A percentile compares a stretch with the other conserved stretches of the same genome.
Evolutionary conservation across 78 protist species (phyloP).

Genomic region (Dictyostelium purpureum): DNA sequence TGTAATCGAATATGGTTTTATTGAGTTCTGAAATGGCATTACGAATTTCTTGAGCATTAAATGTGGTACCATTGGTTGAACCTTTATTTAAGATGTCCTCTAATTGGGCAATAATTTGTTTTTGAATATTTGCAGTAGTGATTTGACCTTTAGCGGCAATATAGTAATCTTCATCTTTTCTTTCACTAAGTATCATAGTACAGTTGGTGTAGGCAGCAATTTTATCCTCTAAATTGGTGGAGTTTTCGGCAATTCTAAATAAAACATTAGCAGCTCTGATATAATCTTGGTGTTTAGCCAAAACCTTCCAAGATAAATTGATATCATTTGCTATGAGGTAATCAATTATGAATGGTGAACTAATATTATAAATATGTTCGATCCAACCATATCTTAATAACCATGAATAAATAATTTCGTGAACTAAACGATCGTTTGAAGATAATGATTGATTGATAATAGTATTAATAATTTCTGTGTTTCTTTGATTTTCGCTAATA

Average conservation of each 20-base stretch:
- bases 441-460: neutral
- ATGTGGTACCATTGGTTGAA: no score
- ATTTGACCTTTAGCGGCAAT: neutral
- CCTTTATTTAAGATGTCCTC: neutral
- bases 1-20: slow-evolving; percentile 9
- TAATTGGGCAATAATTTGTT: neutral
- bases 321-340: slow-evolving; percentile 24
- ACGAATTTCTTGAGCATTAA: neutral
- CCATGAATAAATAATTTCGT: slow-evolving; percentile 30
- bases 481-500: no score
- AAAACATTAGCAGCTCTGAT: neutral
- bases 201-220: slow-evolving; percentile 24
- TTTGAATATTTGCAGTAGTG: slow-evolving; percentile 24
- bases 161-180: neutral
- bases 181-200: slow-evolving; percentile 10
- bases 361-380: neutral
- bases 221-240: slow-evolving; percentile 1
- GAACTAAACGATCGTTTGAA: neutral
- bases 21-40: neutral
- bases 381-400: neutral
- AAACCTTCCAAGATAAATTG: slow-evolving; percentile 44
- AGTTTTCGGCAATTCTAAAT: slow-evolving; percentile 28
- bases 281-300: slow-evolving; percentile 9
- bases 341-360: slow-evolving; percentile 1
- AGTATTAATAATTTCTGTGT: neutral